Evolutionary conservation across 805 yeast genomes (phyloP).

Genomic region (Martiniozyma abietophila): DNA sequence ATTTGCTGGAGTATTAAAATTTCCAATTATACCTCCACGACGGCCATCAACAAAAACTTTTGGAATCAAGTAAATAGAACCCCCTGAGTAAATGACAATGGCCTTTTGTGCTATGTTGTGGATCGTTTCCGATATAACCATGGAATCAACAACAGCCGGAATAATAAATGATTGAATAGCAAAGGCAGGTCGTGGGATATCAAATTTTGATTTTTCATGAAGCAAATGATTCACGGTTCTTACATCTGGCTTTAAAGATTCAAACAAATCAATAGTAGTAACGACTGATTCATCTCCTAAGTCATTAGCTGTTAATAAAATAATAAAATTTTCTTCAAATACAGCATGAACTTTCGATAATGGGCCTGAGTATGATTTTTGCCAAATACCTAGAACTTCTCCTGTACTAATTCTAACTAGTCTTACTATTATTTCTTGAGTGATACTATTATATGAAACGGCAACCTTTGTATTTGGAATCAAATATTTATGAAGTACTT

Average conservation of each 20-base stretch:
- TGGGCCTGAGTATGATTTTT: slow-evolving; percentile 13
- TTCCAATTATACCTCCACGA: slow-evolving; percentile 29
- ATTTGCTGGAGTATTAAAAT: slow-evolving; percentile 35
- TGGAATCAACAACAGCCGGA: slow-evolving; percentile 35
- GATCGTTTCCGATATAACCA: slow-evolving; percentile 49
- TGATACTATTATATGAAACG: slow-evolving; percentile 12
- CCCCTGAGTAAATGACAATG: slow-evolving; percentile 49
- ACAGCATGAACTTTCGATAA: slow-evolving; percentile 33
- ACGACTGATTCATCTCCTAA: slow-evolving; percentile 42
- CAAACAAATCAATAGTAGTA: slow-evolving; percentile 71
- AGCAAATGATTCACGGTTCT: slow-evolving; percentile 22
- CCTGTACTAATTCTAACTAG: slow-evolving; percentile 69
- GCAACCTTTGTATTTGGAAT: slow-evolving; percentile 67
- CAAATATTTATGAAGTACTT: slow-evolving; percentile 75
- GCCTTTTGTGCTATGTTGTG: slow-evolving; percentile 64
- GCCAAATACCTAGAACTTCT: slow-evolving; percentile 34
- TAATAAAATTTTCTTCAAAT: slow-evolving; percentile 78
- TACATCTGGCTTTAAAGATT: slow-evolving; percentile 46
- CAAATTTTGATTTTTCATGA: slow-evolving; percentile 14
- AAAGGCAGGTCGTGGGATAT: slow-evolving; percentile 36
- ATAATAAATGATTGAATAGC: slow-evolving; percentile 47
- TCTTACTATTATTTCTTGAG: slow-evolving; percentile 26
- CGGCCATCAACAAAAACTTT: slow-evolving; percentile 60
- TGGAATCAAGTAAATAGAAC: slow-evolving; percentile 64
- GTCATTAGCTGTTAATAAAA: slow-evolving; percentile 46